Evolutionary conservation across 257 asterid genomes (phyloP).

Genomic region (Cynanchum wilfordii): DNA sequence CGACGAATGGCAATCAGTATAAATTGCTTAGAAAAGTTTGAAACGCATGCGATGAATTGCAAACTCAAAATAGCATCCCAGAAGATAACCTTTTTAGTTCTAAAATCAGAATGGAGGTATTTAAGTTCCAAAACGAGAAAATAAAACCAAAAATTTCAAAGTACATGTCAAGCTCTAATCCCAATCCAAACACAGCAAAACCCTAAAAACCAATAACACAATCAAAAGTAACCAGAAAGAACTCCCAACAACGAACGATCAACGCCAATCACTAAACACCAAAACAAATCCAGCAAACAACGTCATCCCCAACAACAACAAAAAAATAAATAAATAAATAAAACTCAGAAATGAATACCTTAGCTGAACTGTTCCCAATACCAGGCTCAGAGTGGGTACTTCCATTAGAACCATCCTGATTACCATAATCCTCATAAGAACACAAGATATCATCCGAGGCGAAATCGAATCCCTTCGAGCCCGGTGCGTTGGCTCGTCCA

Average conservation of each 20-base stretch:
- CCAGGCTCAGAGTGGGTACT: constrained; percentile 55
- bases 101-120: no score
- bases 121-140: no score
- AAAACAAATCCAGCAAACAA: background rate
- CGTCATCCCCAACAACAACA: background rate
- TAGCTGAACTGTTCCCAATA: constrained; percentile 18
- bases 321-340: background rate
- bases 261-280: background rate
- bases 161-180: background rate
- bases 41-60: background rate
- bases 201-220: background rate
- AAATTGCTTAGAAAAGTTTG: background rate
- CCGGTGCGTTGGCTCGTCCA: constrained; percentile 47
- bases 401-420: constrained; percentile 57
- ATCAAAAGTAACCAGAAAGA: background rate
- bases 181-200: background rate
- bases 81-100: background rate
- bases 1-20: background rate
- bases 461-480: constrained; percentile 63
- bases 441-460: constrained; percentile 80
- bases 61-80: background rate
- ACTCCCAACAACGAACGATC: background rate
- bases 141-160: background rate
- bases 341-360: constrained; percentile 9
- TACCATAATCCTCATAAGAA: constrained; percentile 66